Conservation (phyloP, 2,329 filamentous ascomycete species). For the Orbilia quercus region DNA sequence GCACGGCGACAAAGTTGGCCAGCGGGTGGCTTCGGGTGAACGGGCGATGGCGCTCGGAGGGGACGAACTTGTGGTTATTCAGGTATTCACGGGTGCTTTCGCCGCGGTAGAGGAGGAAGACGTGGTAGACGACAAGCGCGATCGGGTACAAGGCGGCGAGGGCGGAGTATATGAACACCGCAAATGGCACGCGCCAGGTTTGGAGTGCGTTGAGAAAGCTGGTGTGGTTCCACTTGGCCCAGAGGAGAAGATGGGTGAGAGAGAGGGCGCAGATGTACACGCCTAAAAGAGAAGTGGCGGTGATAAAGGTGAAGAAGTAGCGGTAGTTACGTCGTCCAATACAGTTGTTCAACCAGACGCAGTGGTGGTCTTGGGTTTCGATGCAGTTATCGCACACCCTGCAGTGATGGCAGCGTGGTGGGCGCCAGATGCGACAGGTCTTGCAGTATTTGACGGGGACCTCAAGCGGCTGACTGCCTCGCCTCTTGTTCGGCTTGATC, state of each 20-base stretch:
- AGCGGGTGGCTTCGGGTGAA: conserved; percentile 81
- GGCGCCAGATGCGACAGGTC: conserved; percentile 96
- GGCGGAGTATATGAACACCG: conserved; percentile 85
- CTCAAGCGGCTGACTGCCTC: conserved; percentile 86
- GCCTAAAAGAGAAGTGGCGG: conserved; percentile 78
- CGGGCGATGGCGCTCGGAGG: conserved; percentile 88
- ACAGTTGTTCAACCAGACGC: conserved; percentile 99
- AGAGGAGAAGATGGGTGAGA: conserved; percentile 82
- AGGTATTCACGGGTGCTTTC: conserved; percentile 94
- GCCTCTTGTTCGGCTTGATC: conserved; percentile 80
- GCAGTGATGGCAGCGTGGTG: conserved; percentile 94
- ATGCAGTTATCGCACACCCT: conserved; percentile 96
- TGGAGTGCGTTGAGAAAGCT: conserved; percentile 76
- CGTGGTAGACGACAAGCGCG: conserved; percentile 85
- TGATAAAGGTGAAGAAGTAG: conserved; percentile 94
- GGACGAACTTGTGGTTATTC: conserved; percentile 93
- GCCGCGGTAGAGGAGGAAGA: conserved; percentile 88
- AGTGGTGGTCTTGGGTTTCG: conserved; percentile 97
- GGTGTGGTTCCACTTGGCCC: conserved; percentile 72
- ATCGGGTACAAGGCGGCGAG: conserved; percentile 82
- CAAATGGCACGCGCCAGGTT: conserved; percentile 82
- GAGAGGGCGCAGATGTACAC: conserved; percentile 80
- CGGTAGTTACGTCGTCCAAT: conserved; percentile 97
- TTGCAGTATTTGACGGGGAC: conserved; percentile 98
- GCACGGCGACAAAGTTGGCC: conserved; percentile 82